Evolutionary conservation across 2,329 filamentous ascomycete genomes (phyloP).

Genomic region (Samsoniella hepiali): DNA sequence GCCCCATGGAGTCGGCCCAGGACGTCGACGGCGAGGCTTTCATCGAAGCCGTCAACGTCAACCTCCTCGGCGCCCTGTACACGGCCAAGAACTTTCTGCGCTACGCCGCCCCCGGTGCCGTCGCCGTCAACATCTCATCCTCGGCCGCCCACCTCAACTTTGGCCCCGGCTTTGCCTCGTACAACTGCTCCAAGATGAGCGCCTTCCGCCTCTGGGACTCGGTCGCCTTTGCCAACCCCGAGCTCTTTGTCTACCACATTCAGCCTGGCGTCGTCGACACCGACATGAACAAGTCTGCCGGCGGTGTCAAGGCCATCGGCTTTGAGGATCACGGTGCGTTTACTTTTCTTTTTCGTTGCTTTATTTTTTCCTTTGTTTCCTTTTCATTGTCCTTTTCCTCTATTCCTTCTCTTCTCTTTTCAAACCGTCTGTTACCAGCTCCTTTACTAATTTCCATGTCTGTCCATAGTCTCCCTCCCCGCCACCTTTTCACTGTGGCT

Average conservation of each 20-base stretch:
- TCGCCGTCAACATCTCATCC: conserved; percentile 26
- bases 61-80: conserved; percentile 25
- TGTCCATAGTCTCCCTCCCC: conserved; percentile 31
- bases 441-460: too few relatives aligned
- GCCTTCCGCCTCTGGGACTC: conserved; percentile 41
- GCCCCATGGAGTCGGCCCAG: conserved; percentile 18
- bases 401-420: too few relatives aligned
- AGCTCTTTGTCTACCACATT: conserved; percentile 38
- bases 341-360: too few relatives aligned
- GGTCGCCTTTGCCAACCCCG: conserved; percentile 38
- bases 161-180: conserved; percentile 31
- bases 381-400: too few relatives aligned
- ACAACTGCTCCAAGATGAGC: conserved; percentile 42
- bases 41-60: conserved; percentile 28
- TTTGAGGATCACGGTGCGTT: conserved; percentile 10
- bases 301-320: conserved; percentile 6
- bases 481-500: conserved; percentile 44
- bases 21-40: conserved; percentile 25
- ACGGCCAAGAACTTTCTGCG: conserved; percentile 24
- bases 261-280: conserved; percentile 42
- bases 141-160: conserved; percentile 22
- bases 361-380: too few relatives aligned
- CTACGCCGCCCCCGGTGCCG: conserved; percentile 19
- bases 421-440: background rate
- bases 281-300: conserved; percentile 22